Percentiles rank a stretch among this genome's conserved stretches.
These are phyloP conservation scores for Cyberlindnera suaveolens DNA, from an alignment of 805 yeast species.

Conservation along the genomic window DNA sequence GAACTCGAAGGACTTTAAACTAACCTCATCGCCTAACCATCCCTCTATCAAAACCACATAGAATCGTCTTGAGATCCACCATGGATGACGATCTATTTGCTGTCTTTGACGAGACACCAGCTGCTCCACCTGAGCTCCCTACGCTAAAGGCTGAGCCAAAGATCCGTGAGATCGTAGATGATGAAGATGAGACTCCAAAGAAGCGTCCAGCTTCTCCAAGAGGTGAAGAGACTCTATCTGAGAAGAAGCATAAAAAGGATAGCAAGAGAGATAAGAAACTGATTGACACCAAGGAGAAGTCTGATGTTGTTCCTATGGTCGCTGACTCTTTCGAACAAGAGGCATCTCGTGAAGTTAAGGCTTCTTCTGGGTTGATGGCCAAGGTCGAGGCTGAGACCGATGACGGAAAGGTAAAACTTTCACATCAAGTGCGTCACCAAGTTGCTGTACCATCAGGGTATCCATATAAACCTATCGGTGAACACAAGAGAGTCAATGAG, in stretches of 20 bases:
- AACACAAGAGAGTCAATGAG: slow-evolving; percentile 69
- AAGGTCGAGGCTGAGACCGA: slow-evolving; percentile 27
- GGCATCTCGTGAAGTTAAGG: slow-evolving; percentile 83
- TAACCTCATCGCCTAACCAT: no score
- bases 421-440: slow-evolving; percentile 95
- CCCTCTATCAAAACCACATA: background rate
- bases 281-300: slow-evolving; percentile 34
- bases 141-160: slow-evolving; percentile 3
- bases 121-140: slow-evolving; percentile 21
- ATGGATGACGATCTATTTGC: slow-evolving; percentile 51
- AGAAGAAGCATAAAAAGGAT: slow-evolving; percentile 12
- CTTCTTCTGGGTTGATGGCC: slow-evolving; percentile 62
- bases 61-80: background rate
- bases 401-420: slow-evolving; percentile 57
- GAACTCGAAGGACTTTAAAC: no score
- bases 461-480: slow-evolving; percentile 81
- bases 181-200: slow-evolving; percentile 19
- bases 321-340: slow-evolving; percentile 85
- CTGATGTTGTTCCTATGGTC: slow-evolving; percentile 62
- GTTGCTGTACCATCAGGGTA: slow-evolving; percentile 94
- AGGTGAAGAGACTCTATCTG: background rate
- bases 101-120: slow-evolving; percentile 54
- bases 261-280: slow-evolving; percentile 25
- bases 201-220: slow-evolving; percentile 21
- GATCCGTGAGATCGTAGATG: slow-evolving; percentile 7